These are phyloP conservation scores for Spergularia azorica DNA, from an alignment of 179 eudicot genomes.

Conservation along the genomic window DNA sequence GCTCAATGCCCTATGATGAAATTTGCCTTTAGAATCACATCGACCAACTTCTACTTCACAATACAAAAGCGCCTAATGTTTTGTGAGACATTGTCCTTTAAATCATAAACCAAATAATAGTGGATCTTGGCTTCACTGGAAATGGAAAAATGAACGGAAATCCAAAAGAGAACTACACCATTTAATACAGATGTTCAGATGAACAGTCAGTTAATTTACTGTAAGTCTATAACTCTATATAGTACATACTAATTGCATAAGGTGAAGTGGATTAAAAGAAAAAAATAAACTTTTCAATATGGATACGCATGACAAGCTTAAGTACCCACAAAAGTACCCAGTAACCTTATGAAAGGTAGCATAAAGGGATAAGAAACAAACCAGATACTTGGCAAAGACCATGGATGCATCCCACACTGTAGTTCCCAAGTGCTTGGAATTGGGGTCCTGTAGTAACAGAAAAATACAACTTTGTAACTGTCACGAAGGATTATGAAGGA, in stretches of 20 bases:
- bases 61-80: too few relatives aligned
- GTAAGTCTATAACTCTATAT: background rate
- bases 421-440: constrained; percentile 93
- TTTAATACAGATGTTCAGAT: background rate
- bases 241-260: too few relatives aligned
- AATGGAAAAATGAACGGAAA: too few relatives aligned
- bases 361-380: constrained; percentile 27
- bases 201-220: background rate
- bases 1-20: too few relatives aligned
- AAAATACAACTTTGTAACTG: constrained; percentile 10
- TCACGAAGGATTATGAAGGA: background rate
- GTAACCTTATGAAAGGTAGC: background rate
- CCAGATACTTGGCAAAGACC: constrained; percentile 92
- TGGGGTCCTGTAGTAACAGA: constrained; percentile 68
- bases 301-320: background rate
- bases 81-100: too few relatives aligned
- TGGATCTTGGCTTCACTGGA: too few relatives aligned
- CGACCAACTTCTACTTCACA: too few relatives aligned
- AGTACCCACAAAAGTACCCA: background rate
- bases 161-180: too few relatives aligned
- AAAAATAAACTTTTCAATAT: too few relatives aligned
- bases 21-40: too few relatives aligned
- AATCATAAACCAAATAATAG: too few relatives aligned
- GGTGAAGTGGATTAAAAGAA: too few relatives aligned
- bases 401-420: constrained; percentile 98